Evolutionary conservation across 805 yeast species (phyloP).

Genomic region (Priceomyces medius): DNA sequence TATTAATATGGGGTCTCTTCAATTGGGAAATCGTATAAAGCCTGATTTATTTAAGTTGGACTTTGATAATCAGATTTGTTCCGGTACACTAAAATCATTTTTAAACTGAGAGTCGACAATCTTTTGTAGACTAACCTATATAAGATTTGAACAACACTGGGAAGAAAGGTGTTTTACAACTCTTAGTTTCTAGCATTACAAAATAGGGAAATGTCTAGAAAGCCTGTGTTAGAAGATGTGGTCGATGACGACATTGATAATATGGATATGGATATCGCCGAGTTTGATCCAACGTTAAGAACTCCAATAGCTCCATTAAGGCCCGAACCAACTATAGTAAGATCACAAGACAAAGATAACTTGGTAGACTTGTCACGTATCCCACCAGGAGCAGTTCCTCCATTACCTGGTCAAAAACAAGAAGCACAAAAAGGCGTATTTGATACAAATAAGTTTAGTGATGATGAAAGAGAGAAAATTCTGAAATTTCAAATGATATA

Average conservation of each 20-base stretch:
- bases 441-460: slow-evolving; percentile 38
- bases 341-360: slow-evolving; percentile 55
- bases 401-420: slow-evolving; percentile 11
- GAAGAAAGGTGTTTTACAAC: too few species aligned
- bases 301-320: slow-evolving; percentile 70
- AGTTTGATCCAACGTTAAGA: slow-evolving; percentile 67
- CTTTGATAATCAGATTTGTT: background rate
- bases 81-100: background rate
- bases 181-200: background rate
- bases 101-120: background rate
- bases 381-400: slow-evolving; percentile 11
- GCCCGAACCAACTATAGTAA: slow-evolving; percentile 56
- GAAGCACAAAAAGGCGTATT: slow-evolving; percentile 22
- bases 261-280: slow-evolving; percentile 90
- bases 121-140: too few species aligned
- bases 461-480: slow-evolving; percentile 62
- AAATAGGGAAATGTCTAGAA: slow-evolving; percentile 27
- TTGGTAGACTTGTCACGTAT: slow-evolving; percentile 19
- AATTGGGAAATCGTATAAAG: too few species aligned
- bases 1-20: too few species aligned
- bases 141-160: too few species aligned
- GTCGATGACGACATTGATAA: slow-evolving; percentile 86
- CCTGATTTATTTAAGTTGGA: too few species aligned
- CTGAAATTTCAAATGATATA: slow-evolving; percentile 72
- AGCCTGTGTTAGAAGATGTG: slow-evolving; percentile 74